Evolutionary conservation across 148 eudicot species (phyloP).

Genomic region (Pouteria glomerata): DNA sequence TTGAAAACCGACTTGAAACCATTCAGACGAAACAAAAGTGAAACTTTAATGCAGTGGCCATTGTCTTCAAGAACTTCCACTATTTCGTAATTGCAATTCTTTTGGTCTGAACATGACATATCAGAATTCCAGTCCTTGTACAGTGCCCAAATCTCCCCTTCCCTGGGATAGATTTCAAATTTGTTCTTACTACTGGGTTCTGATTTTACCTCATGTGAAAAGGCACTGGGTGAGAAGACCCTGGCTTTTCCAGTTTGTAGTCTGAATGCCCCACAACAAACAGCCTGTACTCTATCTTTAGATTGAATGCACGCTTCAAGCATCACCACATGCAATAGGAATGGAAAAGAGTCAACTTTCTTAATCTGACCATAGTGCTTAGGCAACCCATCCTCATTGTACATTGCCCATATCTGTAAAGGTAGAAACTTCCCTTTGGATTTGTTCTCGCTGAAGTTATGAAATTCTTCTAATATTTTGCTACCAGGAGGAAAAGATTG

Average conservation of each 20-base stretch:
- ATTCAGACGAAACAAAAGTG: slow-evolving; percentile 7
- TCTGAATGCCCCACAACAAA: slow-evolving; percentile 21
- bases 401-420: slow-evolving; percentile 29
- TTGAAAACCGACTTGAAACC: slow-evolving; percentile 24
- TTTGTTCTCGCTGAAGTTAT: slow-evolving; percentile 15
- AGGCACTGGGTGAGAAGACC: neutral
- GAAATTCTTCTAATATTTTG: slow-evolving; percentile 7
- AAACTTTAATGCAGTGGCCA: slow-evolving; percentile 1
- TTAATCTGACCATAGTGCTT: slow-evolving; percentile 17
- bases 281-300: neutral
- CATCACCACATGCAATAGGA: slow-evolving; percentile 6
- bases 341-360: slow-evolving; percentile 16
- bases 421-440: slow-evolving; percentile 4
- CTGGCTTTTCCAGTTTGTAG: neutral
- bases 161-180: slow-evolving; percentile 19
- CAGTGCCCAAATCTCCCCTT: slow-evolving; percentile 24
- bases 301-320: slow-evolving; percentile 11
- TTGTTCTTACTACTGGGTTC: neutral
- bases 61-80: slow-evolving; percentile 17
- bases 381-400: slow-evolving; percentile 5
- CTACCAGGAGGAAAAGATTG: slow-evolving; percentile 1
- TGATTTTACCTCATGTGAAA: slow-evolving; percentile 12
- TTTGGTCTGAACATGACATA: neutral
- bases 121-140: slow-evolving; percentile 13
- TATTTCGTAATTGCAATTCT: slow-evolving; percentile 11